Evolutionary conservation across 192 early-diverging fungal genomes (phyloP), one percentile per base, ranked within the genome.

Genomic region (Obelidium mucronatum): DNA sequence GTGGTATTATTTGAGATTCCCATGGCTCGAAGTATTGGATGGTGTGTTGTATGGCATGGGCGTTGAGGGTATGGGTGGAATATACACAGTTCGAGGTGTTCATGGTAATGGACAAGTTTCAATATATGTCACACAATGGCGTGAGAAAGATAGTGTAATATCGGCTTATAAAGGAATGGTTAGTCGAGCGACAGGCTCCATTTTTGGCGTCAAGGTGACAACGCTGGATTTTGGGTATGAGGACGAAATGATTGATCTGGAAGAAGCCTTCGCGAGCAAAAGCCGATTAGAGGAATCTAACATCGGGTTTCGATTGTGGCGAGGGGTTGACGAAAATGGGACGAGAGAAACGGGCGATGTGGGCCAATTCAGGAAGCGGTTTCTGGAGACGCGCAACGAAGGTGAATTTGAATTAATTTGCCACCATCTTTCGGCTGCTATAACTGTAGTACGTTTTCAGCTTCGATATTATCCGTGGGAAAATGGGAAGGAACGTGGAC

Each of bases 1-100:
- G 19, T 77, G 76, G 76, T 19, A 42, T 5, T 59, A 42, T n/a
- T 31, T 70, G 3, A 36, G 53, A 24, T 77, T 77, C 40, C 48
- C 76, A 13, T 71, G 67, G 67, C 56, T 77, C 19, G 76, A 77
- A 52, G 67, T 26, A 6, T 1, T 13, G 13, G 34, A 58, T 33
- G 55, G 66, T 1, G 28, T 59, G 2, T 35, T 77, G 13, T 77
- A 70, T 33, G 76, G 76, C 1, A 68, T 58, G 33, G 39, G n/a
- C 17, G 2, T 70, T 31, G 22, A 31, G 11, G 13, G 24, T 24
- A 53, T 40, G 37, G 24, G 26, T 13, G 76, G 33, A 2, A 31
- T 30, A 34, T 30, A 66, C 22, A 70, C 76, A 63, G 39, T 68
- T 5, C 76, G 76, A 13, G 69, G 69, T 13, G 53, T 30, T 13